phyloP scores from a whole-genome alignment of 805 yeast genomes.

The Kurtzmaniella fragi region DNA sequence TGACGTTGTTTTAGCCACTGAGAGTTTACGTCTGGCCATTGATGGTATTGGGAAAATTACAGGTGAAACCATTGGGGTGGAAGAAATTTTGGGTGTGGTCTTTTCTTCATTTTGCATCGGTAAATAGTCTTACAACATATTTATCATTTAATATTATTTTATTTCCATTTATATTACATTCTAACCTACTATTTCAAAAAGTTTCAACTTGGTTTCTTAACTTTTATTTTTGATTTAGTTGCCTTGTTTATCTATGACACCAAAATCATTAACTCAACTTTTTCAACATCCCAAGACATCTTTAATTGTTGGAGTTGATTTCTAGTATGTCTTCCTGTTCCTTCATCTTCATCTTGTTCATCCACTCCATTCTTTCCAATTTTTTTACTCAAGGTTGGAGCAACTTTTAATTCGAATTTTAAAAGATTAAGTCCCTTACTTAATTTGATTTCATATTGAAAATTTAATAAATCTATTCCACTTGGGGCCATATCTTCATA shows the following conservation, averaged over 20 bases:
- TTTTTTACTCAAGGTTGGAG: conserved; percentile 34
- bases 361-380: conserved; percentile 20
- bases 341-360: conserved; percentile 15
- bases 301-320: conserved; percentile 42
- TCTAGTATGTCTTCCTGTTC: conserved; percentile 38
- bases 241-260: too few relatives aligned
- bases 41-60: conserved; percentile 91
- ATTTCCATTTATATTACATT: not conserved
- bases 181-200: not conserved
- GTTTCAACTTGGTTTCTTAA: too few relatives aligned
- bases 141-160: not conserved
- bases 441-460: conserved; percentile 35
- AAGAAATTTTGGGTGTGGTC: conserved; percentile 86
- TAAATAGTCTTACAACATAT: conserved; percentile 40
- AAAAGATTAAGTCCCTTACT: conserved; percentile 36
- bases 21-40: conserved; percentile 65
- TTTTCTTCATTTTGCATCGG: conserved; percentile 94
- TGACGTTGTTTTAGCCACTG: conserved; percentile 79
- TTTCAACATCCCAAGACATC: conserved; percentile 43
- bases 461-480: conserved; percentile 16
- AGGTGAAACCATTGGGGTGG: conserved; percentile 83
- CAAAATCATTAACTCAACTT: conserved; percentile 25
- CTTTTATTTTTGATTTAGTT: too few relatives aligned
- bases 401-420: conserved; percentile 36
- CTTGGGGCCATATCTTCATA: conserved; percentile 12